Evolutionary conservation across 345 rosid genomes (phyloP).

Genomic region (Linum trigynum): DNA sequence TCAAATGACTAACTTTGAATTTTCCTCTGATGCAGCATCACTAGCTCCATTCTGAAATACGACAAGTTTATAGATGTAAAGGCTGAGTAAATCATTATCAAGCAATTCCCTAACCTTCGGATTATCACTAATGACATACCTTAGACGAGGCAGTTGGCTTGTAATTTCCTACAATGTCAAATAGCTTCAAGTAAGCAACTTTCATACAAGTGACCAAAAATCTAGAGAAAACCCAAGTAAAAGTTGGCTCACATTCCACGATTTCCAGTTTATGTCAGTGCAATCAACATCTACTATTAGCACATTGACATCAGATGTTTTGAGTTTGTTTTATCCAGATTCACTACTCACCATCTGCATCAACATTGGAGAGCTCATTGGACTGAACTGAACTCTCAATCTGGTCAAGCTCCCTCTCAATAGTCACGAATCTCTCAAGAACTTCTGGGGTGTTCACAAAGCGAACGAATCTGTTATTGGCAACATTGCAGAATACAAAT

Average conservation of each 20-base stretch:
- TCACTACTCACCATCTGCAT: conserved; percentile 39
- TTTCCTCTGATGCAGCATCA: conserved; percentile 47
- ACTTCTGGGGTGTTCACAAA: conserved; percentile 91
- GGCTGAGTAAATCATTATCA: neutral
- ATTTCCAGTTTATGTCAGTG: too few species aligned
- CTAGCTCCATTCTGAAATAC: conserved; percentile 38
- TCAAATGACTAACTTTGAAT: conserved; percentile 54
- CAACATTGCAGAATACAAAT: neutral
- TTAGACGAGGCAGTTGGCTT: conserved; percentile 39
- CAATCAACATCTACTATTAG: too few species aligned
- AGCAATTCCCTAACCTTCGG: neutral
- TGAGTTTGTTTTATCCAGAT: too few species aligned
- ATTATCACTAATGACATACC: conserved; percentile 29
- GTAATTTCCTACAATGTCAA: conserved; percentile 27
- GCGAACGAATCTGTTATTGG: conserved; percentile 58
- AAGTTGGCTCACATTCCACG: too few species aligned
- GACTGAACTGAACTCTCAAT: conserved; percentile 64
- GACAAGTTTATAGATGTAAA: conserved; percentile 12
- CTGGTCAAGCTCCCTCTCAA: conserved; percentile 76
- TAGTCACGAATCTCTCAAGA: conserved; percentile 86
- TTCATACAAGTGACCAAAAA: too few species aligned
- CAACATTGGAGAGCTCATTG: conserved; percentile 40
- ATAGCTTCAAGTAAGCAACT: too few species aligned
- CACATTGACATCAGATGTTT: too few species aligned
- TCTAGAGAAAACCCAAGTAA: too few species aligned